A percentile compares a stretch with the other conserved stretches of the same genome.
phyloP scores from a whole-genome alignment of 441 rosid genomes.

The Gossypium trilobum region DNA sequence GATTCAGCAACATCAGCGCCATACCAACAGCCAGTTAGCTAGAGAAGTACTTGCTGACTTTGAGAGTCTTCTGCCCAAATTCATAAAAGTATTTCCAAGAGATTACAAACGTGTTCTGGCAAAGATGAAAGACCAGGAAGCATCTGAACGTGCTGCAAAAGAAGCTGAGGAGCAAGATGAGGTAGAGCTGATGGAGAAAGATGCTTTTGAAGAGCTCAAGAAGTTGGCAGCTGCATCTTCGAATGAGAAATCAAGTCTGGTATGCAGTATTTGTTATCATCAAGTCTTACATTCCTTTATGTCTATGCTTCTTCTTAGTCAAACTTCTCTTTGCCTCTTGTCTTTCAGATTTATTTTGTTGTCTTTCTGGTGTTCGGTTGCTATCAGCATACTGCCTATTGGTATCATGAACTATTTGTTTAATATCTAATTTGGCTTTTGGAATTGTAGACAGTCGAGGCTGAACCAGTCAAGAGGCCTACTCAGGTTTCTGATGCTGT shows the following conservation, averaged over 20 bases:
- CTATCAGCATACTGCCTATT: background rate
- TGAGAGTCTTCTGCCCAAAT: constrained; percentile 65
- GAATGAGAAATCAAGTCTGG: constrained; percentile 41
- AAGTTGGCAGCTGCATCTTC: constrained; percentile 63
- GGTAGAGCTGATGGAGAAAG: constrained; percentile 46
- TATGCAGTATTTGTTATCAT: constrained; percentile 12
- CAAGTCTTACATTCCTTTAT: background rate
- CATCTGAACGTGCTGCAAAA: constrained; percentile 30
- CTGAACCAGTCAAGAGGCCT: constrained; percentile 52
- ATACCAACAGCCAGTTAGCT: constrained; percentile 83
- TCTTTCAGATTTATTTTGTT: background rate
- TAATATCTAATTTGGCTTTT: constrained; percentile 8
- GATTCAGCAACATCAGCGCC: constrained; percentile 97
- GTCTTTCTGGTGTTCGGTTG: background rate
- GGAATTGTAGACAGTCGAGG: constrained; percentile 34
- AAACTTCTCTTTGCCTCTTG: background rate
- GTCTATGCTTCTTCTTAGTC: background rate
- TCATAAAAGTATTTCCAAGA: constrained; percentile 91
- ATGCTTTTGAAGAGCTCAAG: constrained; percentile 89
- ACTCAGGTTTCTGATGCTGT: constrained; percentile 52
- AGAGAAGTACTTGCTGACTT: constrained; percentile 78
- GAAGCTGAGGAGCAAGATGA: constrained; percentile 57
- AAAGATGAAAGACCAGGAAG: constrained; percentile 49
- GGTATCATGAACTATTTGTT: background rate
- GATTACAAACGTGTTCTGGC: constrained; percentile 92